Base-by-base conservation (phyloP, 2,329 filamentous ascomycete genomes). In the Penicillium sp. region DNA sequence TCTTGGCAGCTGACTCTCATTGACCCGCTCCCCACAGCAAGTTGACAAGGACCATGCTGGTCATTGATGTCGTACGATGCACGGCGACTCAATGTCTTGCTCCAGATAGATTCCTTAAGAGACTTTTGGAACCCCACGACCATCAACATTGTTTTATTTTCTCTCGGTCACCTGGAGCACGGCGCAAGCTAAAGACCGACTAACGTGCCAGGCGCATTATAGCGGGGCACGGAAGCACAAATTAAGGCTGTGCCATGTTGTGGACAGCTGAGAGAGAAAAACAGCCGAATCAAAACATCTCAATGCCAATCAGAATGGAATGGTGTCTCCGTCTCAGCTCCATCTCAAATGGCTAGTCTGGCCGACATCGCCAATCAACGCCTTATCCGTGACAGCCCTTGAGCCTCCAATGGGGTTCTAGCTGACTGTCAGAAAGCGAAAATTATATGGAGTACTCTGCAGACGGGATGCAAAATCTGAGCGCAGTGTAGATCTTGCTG, bases 301-400 rank as follows among this genome's bases (percentile, higher is more conserved):
- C 14, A 36, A 27, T 27, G 24, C 24, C 14, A 53, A 53, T 53
- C 47, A 54, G 24, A 50, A 45, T 22, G 14, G 10, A 43, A 39
- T 50, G 14, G 44, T 32, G 21, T 53, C 22, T 13, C 54, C 48
- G 45, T 43, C 49, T 55, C 48, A 55, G 57, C 50, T 52, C 36
- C 27, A 42, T 46, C 32, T 47, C 18, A 29, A 44, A 46, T 16
- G 54, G 52, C 43, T 52, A 58, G 46, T 42, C 42, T 50, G 56
- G 10, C 59, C 57, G 56, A 43, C 42, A 43, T 54, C 47, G 43
- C 59, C 54, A 59, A 57, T 59, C 51, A 59, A 52, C 49, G 46
- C 43, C 46, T 9, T 18, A 22, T 40, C 32, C 13, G 50, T 27
- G n/a, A 29, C 47, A 46, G 40, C 10, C 13, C 27, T 8, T 6